Conservation (phyloP, 768 basidiomycete genomes). For the Mrakia frigida region DNA sequence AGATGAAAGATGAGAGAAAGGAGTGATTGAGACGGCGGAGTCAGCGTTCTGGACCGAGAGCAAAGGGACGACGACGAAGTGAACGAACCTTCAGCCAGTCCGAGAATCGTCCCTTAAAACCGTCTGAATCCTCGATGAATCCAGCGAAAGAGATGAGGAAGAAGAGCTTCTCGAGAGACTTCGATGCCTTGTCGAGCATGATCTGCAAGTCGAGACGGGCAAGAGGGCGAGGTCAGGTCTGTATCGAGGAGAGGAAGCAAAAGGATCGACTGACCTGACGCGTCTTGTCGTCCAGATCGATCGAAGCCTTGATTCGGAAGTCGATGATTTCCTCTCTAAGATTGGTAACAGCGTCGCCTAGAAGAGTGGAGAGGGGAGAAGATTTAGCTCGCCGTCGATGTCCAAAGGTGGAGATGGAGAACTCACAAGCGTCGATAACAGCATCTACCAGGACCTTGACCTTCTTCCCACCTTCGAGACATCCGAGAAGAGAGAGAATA, state of each 20-base stretch:
- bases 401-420: too few relatives aligned
- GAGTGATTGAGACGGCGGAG: neutral
- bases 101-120: slow-evolving; percentile 64
- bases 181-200: slow-evolving; percentile 61
- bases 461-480: slow-evolving; percentile 74
- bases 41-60: neutral
- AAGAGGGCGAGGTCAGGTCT: too few relatives aligned
- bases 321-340: slow-evolving; percentile 81
- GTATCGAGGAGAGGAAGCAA: too few relatives aligned
- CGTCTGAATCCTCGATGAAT: slow-evolving; percentile 60
- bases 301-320: slow-evolving; percentile 50
- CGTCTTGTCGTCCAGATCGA: slow-evolving; percentile 40
- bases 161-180: slow-evolving; percentile 86
- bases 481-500: slow-evolving; percentile 86
- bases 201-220: slow-evolving; percentile 33
- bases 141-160: slow-evolving; percentile 91
- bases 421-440: slow-evolving; percentile 66
- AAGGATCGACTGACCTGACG: slow-evolving; percentile 39
- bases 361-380: too few relatives aligned
- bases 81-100: slow-evolving; percentile 71
- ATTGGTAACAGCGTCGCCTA: slow-evolving; percentile 76
- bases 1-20: neutral
- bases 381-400: too few relatives aligned
- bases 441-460: slow-evolving; percentile 87
- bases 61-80: neutral